Conservation (phyloP, 768 basidiomycete species). For the Boletus rufocinnamomeus region DNA sequence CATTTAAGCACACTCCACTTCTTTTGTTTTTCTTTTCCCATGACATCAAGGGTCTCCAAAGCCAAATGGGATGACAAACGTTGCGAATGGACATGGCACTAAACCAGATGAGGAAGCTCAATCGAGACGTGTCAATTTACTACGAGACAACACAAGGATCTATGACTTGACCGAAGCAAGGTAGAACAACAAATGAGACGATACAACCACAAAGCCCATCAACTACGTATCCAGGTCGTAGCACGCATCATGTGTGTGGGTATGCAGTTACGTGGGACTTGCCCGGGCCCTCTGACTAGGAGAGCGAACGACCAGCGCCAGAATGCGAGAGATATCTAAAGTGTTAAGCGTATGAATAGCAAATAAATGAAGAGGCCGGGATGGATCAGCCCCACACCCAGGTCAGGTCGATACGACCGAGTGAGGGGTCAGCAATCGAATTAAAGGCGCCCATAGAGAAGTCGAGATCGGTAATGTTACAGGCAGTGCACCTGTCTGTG, state of each 20-base stretch:
- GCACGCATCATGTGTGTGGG: slow-evolving; percentile 28
- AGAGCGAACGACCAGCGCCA: slow-evolving; percentile 27
- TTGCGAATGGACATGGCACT: not conserved
- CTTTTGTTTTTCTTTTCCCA: not conserved
- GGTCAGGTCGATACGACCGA: slow-evolving; percentile 56
- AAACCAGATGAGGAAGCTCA: not conserved
- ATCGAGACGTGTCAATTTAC: slow-evolving; percentile 7
- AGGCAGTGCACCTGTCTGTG: slow-evolving; percentile 65
- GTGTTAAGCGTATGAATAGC: slow-evolving; percentile 27
- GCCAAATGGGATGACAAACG: not conserved
- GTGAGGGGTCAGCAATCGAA: slow-evolving; percentile 49
- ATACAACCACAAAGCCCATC: slow-evolving; percentile 28
- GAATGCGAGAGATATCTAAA: slow-evolving; percentile 4
- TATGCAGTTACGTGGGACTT: slow-evolving; percentile 10
- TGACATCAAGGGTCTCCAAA: not conserved
- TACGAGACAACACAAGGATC: slow-evolving; percentile 12
- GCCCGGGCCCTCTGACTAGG: slow-evolving; percentile 31
- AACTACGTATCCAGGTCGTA: slow-evolving; percentile 31
- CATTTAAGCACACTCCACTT: not conserved
- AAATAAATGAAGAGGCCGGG: slow-evolving; percentile 21
- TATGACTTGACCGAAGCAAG: slow-evolving; percentile 40
- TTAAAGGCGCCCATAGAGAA: slow-evolving; percentile 62
- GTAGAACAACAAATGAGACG: slow-evolving; percentile 11
- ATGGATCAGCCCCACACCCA: slow-evolving; percentile 47
- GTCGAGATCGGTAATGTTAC: slow-evolving; percentile 55